Evolutionary conservation across 345 rosid species (phyloP), one percentile per base, ranked within the genome.

Genomic region (Dipteronia sinensis): DNA sequence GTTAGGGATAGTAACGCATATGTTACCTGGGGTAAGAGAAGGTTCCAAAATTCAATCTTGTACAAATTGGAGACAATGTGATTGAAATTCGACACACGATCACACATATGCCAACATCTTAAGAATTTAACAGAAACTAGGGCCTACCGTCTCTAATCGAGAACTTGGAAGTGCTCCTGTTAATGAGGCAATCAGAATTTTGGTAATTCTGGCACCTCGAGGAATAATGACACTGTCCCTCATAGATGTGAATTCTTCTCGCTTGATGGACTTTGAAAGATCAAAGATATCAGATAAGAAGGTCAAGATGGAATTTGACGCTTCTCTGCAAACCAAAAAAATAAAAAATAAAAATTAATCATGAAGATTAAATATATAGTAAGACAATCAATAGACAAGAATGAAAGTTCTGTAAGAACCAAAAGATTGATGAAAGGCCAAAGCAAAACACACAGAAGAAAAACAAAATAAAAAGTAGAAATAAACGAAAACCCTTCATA

Each of bases 101-200:
- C 20, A 67, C 2, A 15, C 12, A 9, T 15, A 72, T 27, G 13
- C 38, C 64, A 17, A 71, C 17, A 47, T 9, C 11, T 56, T 27
- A 13, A 23, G 17, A 69, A 38, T 25, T 47, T 55, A 27, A 65
- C 9, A 71, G 55, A 42, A 23, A 74, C 53, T 56, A 73, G 56
- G 56, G 34, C 77, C 75, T 87, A 94, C 98, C 84, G 94, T 86
- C 77, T 96, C 98, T 78, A 96, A 72, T 82, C 97, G 93, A 69
- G 98, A 96, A 90, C 92, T 87, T 34, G 99, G 99, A 53, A 96
- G 92, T 76, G 99, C 99, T 82, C 99, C 99, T 7, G 99, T 85
- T 81, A 96, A 81, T 55, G 98, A 93, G 16, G 98, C 92, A 72
- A 96, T 82, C 82, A 96, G 81, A 78, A 96, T 82, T 94, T 98